Evolutionary conservation across 306 rosid species (phyloP), one percentile per base, ranked within the genome.

Genomic region (Dalbergia oliveri): DNA sequence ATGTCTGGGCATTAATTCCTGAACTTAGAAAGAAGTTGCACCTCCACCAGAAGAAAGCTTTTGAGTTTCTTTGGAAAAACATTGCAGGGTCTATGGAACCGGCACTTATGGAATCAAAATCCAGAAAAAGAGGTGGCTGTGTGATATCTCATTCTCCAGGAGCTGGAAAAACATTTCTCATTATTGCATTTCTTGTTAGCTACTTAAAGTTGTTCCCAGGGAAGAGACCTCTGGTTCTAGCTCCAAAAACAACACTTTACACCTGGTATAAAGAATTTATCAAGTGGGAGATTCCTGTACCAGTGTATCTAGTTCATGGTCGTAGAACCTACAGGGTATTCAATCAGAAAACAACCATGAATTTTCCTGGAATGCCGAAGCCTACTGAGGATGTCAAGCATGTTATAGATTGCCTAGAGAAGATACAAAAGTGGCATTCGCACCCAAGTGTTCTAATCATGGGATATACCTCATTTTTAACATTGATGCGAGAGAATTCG

Each of bases 251-350:
- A 54, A 93, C 99, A 62, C 95, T 94, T 19, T 94, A 93, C 73
- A 94, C 97, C 9, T 94, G 99, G 99, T 94, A 93, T 77, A 94
- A 94, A 81, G 99, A 94, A 82, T 94, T 93, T 57, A 94, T 94
- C 58, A 94, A 94, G 87, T 94, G 99, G 99, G 87, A 94, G 75
- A 91, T 91, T 89, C 97, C 99, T 45, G 72, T 94, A 57, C 99
- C 99, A 0, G 97, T 94, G 79, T 87, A 94, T 84, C 85, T 94
- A 56, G 91, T 94, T 76, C 99, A 94, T 21, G 97, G 97, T 14
- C 95, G 99, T 14, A 79, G 91, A 85, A 93, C 97, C 77, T 91
- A 86, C 69, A 67, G 91, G 77, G 95, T 82, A 16, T 88, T 87
- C 88, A 89, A 81, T 81, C 83, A 90, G 80, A 85, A 91, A 26